Base-by-base conservation (phyloP, 331 rosid species). In the Telfairia occidentalis region DNA sequence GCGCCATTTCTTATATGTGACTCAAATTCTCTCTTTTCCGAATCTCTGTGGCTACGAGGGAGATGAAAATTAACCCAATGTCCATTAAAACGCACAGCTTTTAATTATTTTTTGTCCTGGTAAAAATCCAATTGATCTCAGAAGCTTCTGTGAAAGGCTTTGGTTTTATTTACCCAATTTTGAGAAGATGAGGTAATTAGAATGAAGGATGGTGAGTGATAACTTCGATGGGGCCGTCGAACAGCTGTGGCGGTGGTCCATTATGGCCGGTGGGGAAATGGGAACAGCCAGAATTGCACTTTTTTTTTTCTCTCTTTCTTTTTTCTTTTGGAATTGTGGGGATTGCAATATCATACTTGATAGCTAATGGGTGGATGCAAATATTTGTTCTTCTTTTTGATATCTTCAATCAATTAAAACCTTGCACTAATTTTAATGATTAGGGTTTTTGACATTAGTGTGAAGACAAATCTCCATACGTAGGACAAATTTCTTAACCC, bases 161-260 rank as follows among this genome's bases (percentile, higher is more conserved):
- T 19, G 1, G 21, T 32, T 61, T 34, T 1, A 24, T 57, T 57
- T 11, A 7, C 3, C 1, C 7, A 28, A 60, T 60, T 16, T 2
- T 18, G 15, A 64, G 72, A 35, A 38, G 40, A 45, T 26, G 40
- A 9, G 3, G 15, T 48, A 1, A 15, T 16, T 7, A 10, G 52
- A 19, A 18, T 67, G 37, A 34, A 4, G 52, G 73, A 40, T 6
- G 74, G 26, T 15, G 75, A 70, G 75, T 46, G 75, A 70, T 70
- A 45, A 70, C 5, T 70, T 70, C 58, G 24, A 28, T 70, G 57
- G 75, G 75, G 42, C 38, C 75, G 58, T 16, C 58, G 75, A 8
- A 7, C 38, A 70, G 28, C 40, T 70, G 28, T 42, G 42, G 9
- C 38, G 58, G 58, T 70, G 75, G 75, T 70, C 75, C 75, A 70